These are phyloP conservation scores for Penicillium parvum DNA, from an alignment of 495 filamentous ascomycete species.

Conservation along the genomic window DNA sequence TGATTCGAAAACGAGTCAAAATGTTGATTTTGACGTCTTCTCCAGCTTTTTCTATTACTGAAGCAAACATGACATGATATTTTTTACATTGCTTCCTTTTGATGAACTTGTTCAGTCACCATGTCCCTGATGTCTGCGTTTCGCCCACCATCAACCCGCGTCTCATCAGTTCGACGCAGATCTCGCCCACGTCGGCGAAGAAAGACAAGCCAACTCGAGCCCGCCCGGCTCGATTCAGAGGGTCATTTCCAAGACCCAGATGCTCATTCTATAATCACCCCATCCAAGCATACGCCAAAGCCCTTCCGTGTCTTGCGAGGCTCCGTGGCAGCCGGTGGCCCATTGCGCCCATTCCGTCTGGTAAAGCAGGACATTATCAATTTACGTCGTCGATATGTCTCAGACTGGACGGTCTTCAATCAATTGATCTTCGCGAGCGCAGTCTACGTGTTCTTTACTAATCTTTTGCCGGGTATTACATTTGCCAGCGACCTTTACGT, in stretches of 20 bases:
- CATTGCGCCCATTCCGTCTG: slow-evolving; percentile 57
- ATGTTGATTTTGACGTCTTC: too few relatives aligned
- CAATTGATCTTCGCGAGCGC: slow-evolving; percentile 67
- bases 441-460: slow-evolving; percentile 73
- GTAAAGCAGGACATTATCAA: slow-evolving; percentile 57
- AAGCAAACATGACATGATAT: too few relatives aligned
- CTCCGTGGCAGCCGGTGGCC: slow-evolving; percentile 35
- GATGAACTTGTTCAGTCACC: neutral
- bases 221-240: slow-evolving; percentile 9
- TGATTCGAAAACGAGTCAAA: too few relatives aligned
- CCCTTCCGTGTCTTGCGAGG: slow-evolving; percentile 30
- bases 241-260: slow-evolving; percentile 21
- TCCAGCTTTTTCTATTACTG: too few relatives aligned
- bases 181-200: slow-evolving; percentile 20
- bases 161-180: slow-evolving; percentile 20
- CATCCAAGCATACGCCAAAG: slow-evolving; percentile 41
- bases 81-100: too few relatives aligned
- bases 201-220: slow-evolving; percentile 9
- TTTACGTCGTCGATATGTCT: slow-evolving; percentile 51
- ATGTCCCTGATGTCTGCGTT: slow-evolving; percentile 39
- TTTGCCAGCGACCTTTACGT: slow-evolving; percentile 68
- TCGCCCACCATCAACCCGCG: slow-evolving; percentile 33
- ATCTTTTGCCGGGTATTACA: slow-evolving; percentile 68
- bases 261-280: slow-evolving; percentile 39
- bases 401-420: slow-evolving; percentile 67